These are phyloP conservation scores for Theobroma cacao DNA, from an alignment of 345 rosid species.

Conservation along the genomic window DNA sequence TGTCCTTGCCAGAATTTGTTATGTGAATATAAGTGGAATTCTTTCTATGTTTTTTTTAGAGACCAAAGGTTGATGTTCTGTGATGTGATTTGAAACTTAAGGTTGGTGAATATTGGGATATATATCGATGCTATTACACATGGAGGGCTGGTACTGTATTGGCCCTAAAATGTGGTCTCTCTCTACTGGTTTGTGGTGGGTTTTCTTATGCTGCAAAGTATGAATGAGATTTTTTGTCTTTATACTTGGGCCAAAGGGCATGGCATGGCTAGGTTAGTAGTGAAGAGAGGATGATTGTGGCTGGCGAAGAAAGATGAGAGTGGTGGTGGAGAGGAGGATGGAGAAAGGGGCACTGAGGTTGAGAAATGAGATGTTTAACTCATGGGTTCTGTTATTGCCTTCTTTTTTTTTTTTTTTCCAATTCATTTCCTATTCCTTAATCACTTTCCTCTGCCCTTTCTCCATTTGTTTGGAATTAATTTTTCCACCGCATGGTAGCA, in stretches of 20 bases:
- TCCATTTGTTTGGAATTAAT: neutral
- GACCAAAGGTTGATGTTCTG: no score
- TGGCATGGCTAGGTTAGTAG: neutral
- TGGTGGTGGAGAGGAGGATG: neutral
- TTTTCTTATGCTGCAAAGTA: no score
- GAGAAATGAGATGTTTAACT: neutral
- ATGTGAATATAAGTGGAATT: no score
- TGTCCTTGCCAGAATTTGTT: no score
- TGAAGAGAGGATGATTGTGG: neutral
- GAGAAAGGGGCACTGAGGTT: neutral
- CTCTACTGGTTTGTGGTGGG: no score
- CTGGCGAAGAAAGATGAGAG: neutral
- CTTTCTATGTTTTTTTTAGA: no score
- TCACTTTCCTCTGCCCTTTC: neutral
- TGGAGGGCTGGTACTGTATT: no score
- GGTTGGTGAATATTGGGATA: no score
- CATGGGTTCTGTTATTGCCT: neutral
- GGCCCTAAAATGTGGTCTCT: no score
- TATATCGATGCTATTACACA: no score
- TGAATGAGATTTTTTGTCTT: neutral
- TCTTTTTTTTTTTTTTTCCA: no score
- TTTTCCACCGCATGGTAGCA: neutral
- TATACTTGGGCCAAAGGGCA: neutral
- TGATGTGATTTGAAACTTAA: no score
- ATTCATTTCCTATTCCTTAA: neutral